Evolutionary conservation across 495 filamentous ascomycete genomes (phyloP), one percentile per base, ranked within the genome.

Genomic region (Cudoniella acicularis): DNA sequence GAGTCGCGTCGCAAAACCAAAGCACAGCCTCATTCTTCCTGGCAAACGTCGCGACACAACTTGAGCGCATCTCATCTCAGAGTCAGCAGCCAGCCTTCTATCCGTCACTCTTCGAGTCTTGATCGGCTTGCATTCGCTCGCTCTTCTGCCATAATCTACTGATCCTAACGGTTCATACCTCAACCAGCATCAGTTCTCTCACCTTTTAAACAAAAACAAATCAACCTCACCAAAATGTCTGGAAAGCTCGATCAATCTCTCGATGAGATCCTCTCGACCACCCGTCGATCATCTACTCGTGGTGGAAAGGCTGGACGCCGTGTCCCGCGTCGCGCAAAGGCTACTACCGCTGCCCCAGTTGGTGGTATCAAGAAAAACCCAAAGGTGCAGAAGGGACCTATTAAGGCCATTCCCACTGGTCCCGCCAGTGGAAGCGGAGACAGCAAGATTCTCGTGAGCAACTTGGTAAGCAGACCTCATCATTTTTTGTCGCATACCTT

Each of bases 381-480:
- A 24, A 89, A 80, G 72, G 69, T 77, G 52, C 71, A 82, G 60
- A 91, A 87, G 69, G 67, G 75, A 61, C 71, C 78, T 61, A 71
- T 77, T 52, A 92, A 90, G 81, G 72, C 79, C 49, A 75, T 77
- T 20, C 83, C 91, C 50, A 84, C 81, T n/a, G 86, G 85, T 59
- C 79, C 82, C 36, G 71, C 77, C 59, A 69, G 79, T 60, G 57
- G 54, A 47, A 76, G 73, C 49, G 83, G 83, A 69, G 90, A 91
- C 55, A 92, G 90, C 81, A 98, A 97, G 77, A 94, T 98, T 78
- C 87, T 96, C 73, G 92, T 98, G 75, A 95, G 89, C 85, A 92
- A 92, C 78, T 80, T 98, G 81, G 93, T 96, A 86, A 78, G 92
- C 76, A 61, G n/a, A 23, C 3, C 9, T 22, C 27, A 11, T 10